Evolutionary conservation across 768 basidiomycete genomes (phyloP).

Genomic region (Lactarius akahatsu): DNA sequence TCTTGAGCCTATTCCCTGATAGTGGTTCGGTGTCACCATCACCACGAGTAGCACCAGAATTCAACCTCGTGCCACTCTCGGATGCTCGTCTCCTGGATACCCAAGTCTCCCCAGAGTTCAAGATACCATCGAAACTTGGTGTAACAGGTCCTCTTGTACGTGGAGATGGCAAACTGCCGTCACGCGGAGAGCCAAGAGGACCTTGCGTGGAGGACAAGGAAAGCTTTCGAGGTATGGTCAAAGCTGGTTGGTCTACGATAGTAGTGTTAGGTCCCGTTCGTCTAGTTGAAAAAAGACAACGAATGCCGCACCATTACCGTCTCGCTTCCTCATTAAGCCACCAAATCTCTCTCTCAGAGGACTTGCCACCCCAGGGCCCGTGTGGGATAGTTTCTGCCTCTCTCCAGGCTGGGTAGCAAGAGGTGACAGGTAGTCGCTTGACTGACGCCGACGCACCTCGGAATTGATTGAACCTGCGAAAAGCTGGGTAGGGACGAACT

Average conservation of each 20-base stretch:
- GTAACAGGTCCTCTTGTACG: slow-evolving; percentile 58
- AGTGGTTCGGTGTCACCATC: slow-evolving; percentile 41
- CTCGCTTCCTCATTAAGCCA: slow-evolving; percentile 58
- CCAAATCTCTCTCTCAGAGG: slow-evolving; percentile 70
- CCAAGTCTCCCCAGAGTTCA: slow-evolving; percentile 69
- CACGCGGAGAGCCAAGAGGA: slow-evolving; percentile 57
- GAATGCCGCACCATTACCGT: slow-evolving; percentile 58
- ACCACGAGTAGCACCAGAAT: slow-evolving; percentile 41
- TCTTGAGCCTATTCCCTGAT: slow-evolving; percentile 46
- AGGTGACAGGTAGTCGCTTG: slow-evolving; percentile 67
- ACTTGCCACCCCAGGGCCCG: slow-evolving; percentile 46
- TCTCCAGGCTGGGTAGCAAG: slow-evolving; percentile 55
- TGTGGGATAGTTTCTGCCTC: slow-evolving; percentile 56
- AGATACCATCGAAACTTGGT: slow-evolving; percentile 71
- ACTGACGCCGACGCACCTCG: slow-evolving; percentile 82
- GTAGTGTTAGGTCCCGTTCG: slow-evolving; percentile 10
- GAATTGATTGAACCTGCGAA: slow-evolving; percentile 83
- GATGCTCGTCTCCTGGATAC: slow-evolving; percentile 59
- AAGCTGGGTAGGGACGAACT: slow-evolving; percentile 48
- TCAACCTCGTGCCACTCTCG: slow-evolving; percentile 49
- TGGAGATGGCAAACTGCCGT: slow-evolving; percentile 59
- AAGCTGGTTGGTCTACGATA: slow-evolving; percentile 56
- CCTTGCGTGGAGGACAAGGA: slow-evolving; percentile 64
- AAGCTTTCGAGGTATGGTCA: slow-evolving; percentile 59
- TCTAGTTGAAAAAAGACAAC: slow-evolving; percentile 8